A percentile compares a stretch with the other conserved stretches of the same genome.
These are phyloP conservation scores for Citrus reticulata DNA, from an alignment of 345 rosid species.

Conservation along the genomic window DNA sequence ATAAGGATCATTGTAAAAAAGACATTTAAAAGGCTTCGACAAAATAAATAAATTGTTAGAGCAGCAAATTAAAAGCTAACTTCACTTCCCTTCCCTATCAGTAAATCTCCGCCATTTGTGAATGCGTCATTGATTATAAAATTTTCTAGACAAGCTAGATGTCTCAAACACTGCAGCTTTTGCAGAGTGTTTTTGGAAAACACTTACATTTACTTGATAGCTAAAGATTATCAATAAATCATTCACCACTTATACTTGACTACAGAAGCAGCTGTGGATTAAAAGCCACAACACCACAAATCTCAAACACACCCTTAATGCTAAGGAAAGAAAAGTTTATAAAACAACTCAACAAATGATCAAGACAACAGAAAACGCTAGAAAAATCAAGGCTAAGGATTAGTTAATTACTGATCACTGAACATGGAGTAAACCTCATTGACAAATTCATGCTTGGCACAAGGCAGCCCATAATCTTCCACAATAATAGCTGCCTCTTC, in stretches of 20 bases:
- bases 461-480: constrained; percentile 80
- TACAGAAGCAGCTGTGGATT: not conserved
- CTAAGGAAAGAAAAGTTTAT: not conserved
- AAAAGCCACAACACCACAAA: not conserved
- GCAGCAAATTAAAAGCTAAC: not conserved
- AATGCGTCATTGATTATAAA: not conserved
- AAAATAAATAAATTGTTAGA: not conserved
- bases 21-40: not conserved
- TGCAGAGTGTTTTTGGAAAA: not conserved
- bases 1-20: constrained; percentile 12
- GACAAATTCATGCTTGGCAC: constrained; percentile 58
- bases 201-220: not conserved
- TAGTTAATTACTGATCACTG: constrained; percentile 47
- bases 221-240: not conserved
- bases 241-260: not conserved
- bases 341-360: not conserved
- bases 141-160: not conserved
- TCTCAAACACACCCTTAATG: not conserved
- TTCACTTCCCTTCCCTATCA: not conserved
- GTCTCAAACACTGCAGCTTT: not conserved
- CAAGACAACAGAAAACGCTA: not conserved
- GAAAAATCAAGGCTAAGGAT: not conserved
- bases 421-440: constrained; percentile 61
- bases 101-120: not conserved
- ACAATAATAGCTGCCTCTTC: constrained; percentile 82